Base-by-base conservation (phyloP, 768 basidiomycete species). In the Rhodosporidiobolus odoratus region DNA sequence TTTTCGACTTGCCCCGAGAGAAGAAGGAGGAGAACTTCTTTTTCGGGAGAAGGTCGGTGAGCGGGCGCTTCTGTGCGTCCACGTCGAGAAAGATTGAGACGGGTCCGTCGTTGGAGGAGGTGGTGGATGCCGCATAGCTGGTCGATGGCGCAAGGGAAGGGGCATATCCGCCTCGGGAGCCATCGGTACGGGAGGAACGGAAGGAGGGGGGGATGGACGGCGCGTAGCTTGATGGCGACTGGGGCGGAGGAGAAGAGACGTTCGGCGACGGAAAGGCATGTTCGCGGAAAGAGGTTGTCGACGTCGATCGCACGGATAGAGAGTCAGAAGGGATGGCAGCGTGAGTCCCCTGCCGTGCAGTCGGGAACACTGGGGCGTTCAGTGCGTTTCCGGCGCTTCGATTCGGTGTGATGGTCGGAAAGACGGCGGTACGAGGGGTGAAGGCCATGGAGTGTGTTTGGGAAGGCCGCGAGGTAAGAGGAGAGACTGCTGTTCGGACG, bases 21-120 rank as follows among this genome's bases (percentile, higher is more conserved):
- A 62, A 66, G 38, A 66, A 41, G 3, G 60, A 58, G 27, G 61
- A 50, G 56, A 68, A 38, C 53, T 62, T 58, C 48, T 62, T 48
- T 30, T 58, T 65, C 27, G 64, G 64, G 23, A 65, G 32, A 27
- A 65, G 64, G 34, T 65, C 64, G 35, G 34, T 23, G 4, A 58
- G 16, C 0, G 64, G 43, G 2, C 64, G 32, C 1, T 2, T 35
- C 3, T 19, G 32, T n/a, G 56, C 17, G 5, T 37, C 45, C 19
- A 56, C 54, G 43, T 47, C 48, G 34, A 37, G 34, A 27, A 65
- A 65, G 56, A 65, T 65, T 19, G 38, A 48, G 37, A 50, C 45
- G 15, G 62, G 10, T n/a, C 27, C 47, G 2, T 48, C 30, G 40
- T 25, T 30, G 10, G 68, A 58, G 30, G 54, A n/a, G n/a, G n/a